Conservation (phyloP, 495 filamentous ascomycete genomes). For the Hyphodiscus hymeniophilus region DNA sequence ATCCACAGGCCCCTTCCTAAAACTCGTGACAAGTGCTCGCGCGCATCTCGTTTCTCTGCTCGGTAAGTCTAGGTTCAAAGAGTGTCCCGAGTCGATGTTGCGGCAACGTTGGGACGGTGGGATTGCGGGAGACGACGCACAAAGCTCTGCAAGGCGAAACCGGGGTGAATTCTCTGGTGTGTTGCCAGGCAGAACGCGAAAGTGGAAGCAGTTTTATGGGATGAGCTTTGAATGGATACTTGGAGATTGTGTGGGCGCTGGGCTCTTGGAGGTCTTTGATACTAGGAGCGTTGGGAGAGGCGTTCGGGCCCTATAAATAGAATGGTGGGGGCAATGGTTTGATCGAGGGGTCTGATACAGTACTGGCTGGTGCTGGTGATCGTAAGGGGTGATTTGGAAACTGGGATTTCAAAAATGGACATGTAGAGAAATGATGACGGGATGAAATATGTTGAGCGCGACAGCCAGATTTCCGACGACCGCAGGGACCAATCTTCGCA, state of each 20-base stretch:
- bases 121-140: conserved; percentile 47
- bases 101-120: conserved; percentile 79
- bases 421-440: too few relatives aligned
- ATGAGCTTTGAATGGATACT: conserved; percentile 71
- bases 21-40: conserved; percentile 58
- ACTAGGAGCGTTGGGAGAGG: conserved; percentile 74
- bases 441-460: too few relatives aligned
- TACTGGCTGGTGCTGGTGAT: too few relatives aligned
- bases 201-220: conserved; percentile 76
- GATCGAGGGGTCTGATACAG: neutral
- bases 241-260: conserved; percentile 69
- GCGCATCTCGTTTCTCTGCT: conserved; percentile 59
- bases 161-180: conserved; percentile 63
- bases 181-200: conserved; percentile 67
- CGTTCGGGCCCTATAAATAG: conserved; percentile 43
- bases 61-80: conserved; percentile 51
- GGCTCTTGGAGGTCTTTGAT: conserved; percentile 77
- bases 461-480: too few relatives aligned
- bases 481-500: too few relatives aligned
- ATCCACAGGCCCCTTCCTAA: conserved; percentile 63
- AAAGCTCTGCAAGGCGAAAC: conserved; percentile 49
- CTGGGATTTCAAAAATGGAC: too few relatives aligned
- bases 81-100: conserved; percentile 58
- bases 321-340: neutral
- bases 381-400: too few relatives aligned